Evolutionary conservation across 139 green algal species (phyloP).

Genomic region (Auxenochlorella pyrenoidosa): DNA sequence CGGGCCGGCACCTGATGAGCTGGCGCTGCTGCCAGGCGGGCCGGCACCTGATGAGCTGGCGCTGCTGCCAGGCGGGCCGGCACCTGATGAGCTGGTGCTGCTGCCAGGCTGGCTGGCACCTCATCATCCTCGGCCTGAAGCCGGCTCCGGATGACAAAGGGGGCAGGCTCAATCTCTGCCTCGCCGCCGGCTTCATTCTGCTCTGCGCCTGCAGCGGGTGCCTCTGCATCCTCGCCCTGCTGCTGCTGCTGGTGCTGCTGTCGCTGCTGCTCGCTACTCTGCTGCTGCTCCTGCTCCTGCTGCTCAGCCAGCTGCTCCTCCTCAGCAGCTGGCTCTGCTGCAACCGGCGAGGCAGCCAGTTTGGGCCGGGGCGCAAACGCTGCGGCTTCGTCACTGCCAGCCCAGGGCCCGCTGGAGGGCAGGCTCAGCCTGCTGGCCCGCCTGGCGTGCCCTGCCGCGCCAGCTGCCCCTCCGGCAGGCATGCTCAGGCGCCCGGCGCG

Average conservation of each 20-base stretch:
- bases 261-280: neutral
- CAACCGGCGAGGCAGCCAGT: neutral
- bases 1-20: too few species aligned
- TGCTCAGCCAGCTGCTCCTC: neutral
- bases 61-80: neutral
- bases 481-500: conserved; percentile 16
- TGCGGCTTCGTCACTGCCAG: neutral
- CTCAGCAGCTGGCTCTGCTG: neutral
- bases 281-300: neutral
- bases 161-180: neutral
- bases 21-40: too few species aligned
- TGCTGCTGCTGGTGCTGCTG: neutral
- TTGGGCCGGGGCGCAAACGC: neutral
- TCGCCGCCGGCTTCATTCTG: neutral
- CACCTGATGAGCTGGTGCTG: neutral
- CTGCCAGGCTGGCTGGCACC: neutral
- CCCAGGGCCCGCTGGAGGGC: neutral
- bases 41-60: too few species aligned
- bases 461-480: neutral
- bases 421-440: neutral
- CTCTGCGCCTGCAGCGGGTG: neutral
- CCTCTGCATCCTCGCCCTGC: neutral
- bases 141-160: neutral
- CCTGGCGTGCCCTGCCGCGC: neutral
- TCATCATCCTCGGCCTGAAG: neutral